Conservation (phyloP, 768 basidiomycete genomes). For the Tylopilus felleus region DNA sequence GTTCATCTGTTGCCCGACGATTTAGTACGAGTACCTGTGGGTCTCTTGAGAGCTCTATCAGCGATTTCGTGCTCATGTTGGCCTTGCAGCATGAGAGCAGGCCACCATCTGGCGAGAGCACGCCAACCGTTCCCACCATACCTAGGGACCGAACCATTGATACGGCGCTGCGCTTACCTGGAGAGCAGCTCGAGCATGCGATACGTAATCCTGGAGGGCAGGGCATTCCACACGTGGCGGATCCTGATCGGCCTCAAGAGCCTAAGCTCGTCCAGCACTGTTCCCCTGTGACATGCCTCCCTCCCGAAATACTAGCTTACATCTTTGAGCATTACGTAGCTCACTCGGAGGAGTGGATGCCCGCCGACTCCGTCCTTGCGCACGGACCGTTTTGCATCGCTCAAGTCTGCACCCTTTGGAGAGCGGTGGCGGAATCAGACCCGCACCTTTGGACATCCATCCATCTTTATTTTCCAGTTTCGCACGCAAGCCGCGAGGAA, state of each 20-base stretch:
- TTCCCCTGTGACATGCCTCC: conserved; percentile 5
- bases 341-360: neutral
- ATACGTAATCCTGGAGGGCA: no score
- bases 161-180: no score
- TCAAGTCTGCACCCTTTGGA: conserved; percentile 23
- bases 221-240: neutral
- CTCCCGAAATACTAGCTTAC: conserved; percentile 35
- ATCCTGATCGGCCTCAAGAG: neutral
- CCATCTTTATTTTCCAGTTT: conserved; percentile 9
- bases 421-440: conserved; percentile 5
- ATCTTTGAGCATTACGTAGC: conserved; percentile 12
- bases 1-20: neutral
- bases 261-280: neutral
- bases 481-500: neutral
- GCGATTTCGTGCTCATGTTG: neutral
- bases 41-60: neutral
- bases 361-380: neutral
- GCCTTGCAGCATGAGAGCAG: neutral
- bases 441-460: conserved; percentile 25
- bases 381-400: conserved; percentile 12
- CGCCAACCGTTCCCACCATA: no score
- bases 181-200: neutral
- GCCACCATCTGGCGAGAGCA: no score
- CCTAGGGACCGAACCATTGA: no score
- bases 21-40: neutral